Conservation (phyloP, 2,329 filamentous ascomycete species). For the Phialophora tarda region DNA sequence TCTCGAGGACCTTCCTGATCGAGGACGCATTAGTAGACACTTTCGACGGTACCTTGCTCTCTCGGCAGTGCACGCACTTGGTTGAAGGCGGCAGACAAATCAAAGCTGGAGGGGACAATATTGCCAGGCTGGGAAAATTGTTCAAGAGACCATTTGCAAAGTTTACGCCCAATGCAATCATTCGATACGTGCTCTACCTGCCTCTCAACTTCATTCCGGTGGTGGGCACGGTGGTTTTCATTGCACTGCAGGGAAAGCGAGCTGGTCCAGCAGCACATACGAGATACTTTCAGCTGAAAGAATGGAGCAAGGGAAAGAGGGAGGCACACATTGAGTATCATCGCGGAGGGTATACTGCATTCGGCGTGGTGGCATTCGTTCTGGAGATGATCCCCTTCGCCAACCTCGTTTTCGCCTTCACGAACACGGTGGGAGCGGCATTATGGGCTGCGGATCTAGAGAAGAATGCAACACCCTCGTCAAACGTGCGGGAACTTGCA, state of each 20-base stretch:
- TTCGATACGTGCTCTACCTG: constrained; percentile 82
- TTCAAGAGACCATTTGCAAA: constrained; percentile 61
- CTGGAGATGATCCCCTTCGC: constrained; percentile 84
- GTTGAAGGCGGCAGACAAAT: constrained; percentile 78
- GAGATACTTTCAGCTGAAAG: constrained; percentile 90
- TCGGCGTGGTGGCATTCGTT: constrained; percentile 78
- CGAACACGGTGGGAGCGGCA: constrained; percentile 88
- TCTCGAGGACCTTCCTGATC: constrained; percentile 75
- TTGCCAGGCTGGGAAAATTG: constrained; percentile 63
- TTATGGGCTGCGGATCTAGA: constrained; percentile 94
- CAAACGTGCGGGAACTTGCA: constrained; percentile 42
- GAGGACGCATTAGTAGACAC: constrained; percentile 84
- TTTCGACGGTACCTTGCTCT: constrained; percentile 75
- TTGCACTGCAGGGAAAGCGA: constrained; percentile 72
- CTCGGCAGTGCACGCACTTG: constrained; percentile 62
- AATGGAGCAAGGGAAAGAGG: constrained; percentile 70
- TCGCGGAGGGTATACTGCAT: constrained; percentile 78
- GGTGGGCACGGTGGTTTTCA: constrained; percentile 80
- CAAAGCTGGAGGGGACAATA: constrained; percentile 59
- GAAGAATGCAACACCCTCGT: constrained; percentile 44
- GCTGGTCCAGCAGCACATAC: constrained; percentile 60
- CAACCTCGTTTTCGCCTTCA: constrained; percentile 85
- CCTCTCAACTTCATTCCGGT: constrained; percentile 93
- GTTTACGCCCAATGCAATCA: constrained; percentile 63
- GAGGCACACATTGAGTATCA: constrained; percentile 73